Evolutionary conservation across 306 rosid genomes (phyloP).

Genomic region (Ormosia emarginata): DNA sequence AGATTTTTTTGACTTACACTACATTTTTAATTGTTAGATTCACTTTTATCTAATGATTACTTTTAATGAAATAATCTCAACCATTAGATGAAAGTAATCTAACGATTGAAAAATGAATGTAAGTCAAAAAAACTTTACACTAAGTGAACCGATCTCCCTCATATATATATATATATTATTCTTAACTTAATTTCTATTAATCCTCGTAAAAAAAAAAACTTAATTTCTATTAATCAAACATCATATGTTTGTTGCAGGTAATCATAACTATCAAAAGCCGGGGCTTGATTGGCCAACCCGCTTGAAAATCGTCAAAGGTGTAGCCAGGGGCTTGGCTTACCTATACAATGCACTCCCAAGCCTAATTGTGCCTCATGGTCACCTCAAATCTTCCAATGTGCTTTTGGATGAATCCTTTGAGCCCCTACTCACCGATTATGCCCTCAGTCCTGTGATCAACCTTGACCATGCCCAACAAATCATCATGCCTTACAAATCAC

Average conservation of each 20-base stretch:
- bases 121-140: too few relatives aligned
- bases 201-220: too few relatives aligned
- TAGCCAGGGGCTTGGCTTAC: constrained; percentile 65
- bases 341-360: constrained; percentile 61
- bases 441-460: constrained; percentile 58
- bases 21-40: too few relatives aligned
- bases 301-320: constrained; percentile 72
- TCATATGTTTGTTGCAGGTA: constrained; percentile 31
- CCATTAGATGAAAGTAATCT: too few relatives aligned
- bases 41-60: too few relatives aligned
- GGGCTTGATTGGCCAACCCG: constrained; percentile 82
- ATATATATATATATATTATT: too few relatives aligned
- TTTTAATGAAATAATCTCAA: too few relatives aligned
- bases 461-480: constrained; percentile 59
- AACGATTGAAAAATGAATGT: too few relatives aligned
- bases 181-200: too few relatives aligned
- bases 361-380: constrained; percentile 76
- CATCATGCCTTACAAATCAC: constrained; percentile 94
- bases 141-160: too few relatives aligned
- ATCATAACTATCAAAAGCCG: constrained; percentile 48
- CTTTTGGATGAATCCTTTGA: constrained; percentile 60
- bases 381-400: constrained; percentile 88
- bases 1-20: too few relatives aligned
- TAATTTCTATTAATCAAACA: too few relatives aligned
- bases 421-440: constrained; percentile 73